Conservation (phyloP, 805 yeast genomes). For the Kazachstania taianensis region DNA sequence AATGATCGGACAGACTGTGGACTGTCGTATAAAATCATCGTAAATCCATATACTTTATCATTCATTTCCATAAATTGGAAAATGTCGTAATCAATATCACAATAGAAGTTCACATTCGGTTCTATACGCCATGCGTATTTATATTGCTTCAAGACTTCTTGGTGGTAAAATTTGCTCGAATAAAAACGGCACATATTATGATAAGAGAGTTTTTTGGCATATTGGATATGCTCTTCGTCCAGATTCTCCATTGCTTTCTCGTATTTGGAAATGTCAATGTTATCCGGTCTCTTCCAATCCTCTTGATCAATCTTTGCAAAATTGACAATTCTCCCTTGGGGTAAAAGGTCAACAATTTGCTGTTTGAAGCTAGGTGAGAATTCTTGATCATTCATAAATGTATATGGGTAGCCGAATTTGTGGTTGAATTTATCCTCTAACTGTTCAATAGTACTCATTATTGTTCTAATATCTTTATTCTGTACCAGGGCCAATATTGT, state of each 20-base stretch:
- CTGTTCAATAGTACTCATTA: constrained; percentile 44
- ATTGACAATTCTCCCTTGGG: constrained; percentile 32
- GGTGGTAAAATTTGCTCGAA: constrained; percentile 74
- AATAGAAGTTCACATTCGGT: constrained; percentile 64
- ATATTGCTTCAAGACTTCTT: constrained; percentile 53
- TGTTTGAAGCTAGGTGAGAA: constrained; percentile 50
- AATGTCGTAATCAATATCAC: constrained; percentile 70
- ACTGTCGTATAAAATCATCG: constrained; percentile 62
- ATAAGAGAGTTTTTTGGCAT: constrained; percentile 36
- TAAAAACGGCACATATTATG: constrained; percentile 75
- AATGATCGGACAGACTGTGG: constrained; percentile 62
- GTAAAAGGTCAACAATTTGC: constrained; percentile 32
- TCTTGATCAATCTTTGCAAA: constrained; percentile 37
- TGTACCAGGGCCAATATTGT: constrained; percentile 66
- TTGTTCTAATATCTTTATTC: constrained; percentile 44
- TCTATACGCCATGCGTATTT: constrained; percentile 92
- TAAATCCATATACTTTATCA: constrained; percentile 63
- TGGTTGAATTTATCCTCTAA: constrained; percentile 57
- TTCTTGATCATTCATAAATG: constrained; percentile 62
- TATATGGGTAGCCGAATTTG: constrained; percentile 72
- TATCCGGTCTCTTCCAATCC: constrained; percentile 52
- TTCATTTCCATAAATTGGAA: constrained; percentile 74
- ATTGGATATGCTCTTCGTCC: constrained; percentile 40
- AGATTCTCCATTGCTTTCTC: constrained; percentile 33
- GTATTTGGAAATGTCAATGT: constrained; percentile 40